These are phyloP conservation scores for Melastoma malabathricum DNA, from an alignment of 345 rosid genomes.

Conservation along the genomic window DNA sequence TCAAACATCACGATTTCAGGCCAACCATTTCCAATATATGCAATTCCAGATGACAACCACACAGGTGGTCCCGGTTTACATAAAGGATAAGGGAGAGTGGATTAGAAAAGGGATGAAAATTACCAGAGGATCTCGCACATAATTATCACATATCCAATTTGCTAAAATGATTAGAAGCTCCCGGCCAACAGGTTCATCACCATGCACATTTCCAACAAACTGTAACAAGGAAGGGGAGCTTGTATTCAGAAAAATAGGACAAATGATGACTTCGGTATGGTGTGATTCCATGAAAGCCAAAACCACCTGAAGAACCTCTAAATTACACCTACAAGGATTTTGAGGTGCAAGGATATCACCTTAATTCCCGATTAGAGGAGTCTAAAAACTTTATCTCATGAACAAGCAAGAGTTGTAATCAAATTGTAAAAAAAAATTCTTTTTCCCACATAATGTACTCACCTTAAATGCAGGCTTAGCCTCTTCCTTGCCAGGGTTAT, in stretches of 20 bases:
- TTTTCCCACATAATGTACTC: slow-evolving; percentile 4
- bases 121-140: slow-evolving; percentile 69
- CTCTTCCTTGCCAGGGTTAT: slow-evolving; percentile 72
- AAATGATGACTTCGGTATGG: too few species aligned
- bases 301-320: too few species aligned
- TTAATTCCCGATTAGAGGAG: too few species aligned
- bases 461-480: slow-evolving; percentile 98
- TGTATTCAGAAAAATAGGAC: too few species aligned
- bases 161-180: slow-evolving; percentile 71
- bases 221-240: slow-evolving; percentile 12
- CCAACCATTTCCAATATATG: too few species aligned
- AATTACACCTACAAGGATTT: too few species aligned
- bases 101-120: slow-evolving; percentile 6
- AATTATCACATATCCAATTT: slow-evolving; percentile 89
- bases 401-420: too few species aligned
- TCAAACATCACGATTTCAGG: too few species aligned
- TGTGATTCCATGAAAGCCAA: too few species aligned
- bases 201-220: slow-evolving; percentile 94
- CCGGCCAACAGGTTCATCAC: slow-evolving; percentile 94
- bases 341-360: too few species aligned
- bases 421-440: too few species aligned
- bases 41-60: neutral
- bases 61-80: neutral
- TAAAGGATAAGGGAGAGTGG: neutral
- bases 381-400: too few species aligned